phyloP scores from a whole-genome alignment of 2,329 filamentous ascomycete genomes.

The Lojkania enalia region DNA sequence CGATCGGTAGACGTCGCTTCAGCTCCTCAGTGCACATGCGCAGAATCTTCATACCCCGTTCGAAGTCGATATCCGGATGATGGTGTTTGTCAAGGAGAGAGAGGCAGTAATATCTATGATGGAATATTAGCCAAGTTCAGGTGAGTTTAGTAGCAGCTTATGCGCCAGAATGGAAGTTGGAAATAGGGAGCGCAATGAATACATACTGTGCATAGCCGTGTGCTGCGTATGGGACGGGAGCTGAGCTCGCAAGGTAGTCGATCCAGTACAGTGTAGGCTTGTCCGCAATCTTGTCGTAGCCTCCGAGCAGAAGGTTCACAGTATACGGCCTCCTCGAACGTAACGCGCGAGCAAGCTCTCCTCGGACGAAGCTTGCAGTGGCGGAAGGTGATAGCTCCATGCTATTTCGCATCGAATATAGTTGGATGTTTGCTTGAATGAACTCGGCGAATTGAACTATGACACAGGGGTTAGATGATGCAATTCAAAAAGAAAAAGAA shows the following conservation, averaged over 20 bases:
- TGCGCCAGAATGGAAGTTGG: background rate
- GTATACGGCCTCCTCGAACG: slow-evolving; percentile 93
- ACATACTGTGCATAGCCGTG: slow-evolving; percentile 96
- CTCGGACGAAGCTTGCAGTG: slow-evolving; percentile 89
- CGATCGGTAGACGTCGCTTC: slow-evolving; percentile 93
- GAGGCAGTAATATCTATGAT: slow-evolving; percentile 85
- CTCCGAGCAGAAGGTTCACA: slow-evolving; percentile 93
- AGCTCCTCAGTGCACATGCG: slow-evolving; percentile 96
- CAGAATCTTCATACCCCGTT: slow-evolving; percentile 88
- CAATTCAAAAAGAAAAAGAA: too few species aligned
- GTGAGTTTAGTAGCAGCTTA: too few species aligned
- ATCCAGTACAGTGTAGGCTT: slow-evolving; percentile 96
- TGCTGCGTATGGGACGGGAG: slow-evolving; percentile 88
- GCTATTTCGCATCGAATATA: slow-evolving; percentile 98
- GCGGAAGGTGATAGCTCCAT: slow-evolving; percentile 87
- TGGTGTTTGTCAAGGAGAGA: slow-evolving; percentile 99
- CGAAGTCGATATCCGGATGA: slow-evolving; percentile 87
- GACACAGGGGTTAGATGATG: slow-evolving; percentile 6
- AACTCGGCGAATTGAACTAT: slow-evolving; percentile 98
- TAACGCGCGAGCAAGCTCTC: slow-evolving; percentile 87
- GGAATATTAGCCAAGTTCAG: too few species aligned
- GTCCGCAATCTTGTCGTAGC: slow-evolving; percentile 87
- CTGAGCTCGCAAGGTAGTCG: slow-evolving; percentile 90
- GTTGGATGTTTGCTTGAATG: slow-evolving; percentile 96
- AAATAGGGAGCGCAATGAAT: too few species aligned